Evolutionary conservation across 2,329 filamentous ascomycete genomes (phyloP).

Genomic region (Massarina eburnea): DNA sequence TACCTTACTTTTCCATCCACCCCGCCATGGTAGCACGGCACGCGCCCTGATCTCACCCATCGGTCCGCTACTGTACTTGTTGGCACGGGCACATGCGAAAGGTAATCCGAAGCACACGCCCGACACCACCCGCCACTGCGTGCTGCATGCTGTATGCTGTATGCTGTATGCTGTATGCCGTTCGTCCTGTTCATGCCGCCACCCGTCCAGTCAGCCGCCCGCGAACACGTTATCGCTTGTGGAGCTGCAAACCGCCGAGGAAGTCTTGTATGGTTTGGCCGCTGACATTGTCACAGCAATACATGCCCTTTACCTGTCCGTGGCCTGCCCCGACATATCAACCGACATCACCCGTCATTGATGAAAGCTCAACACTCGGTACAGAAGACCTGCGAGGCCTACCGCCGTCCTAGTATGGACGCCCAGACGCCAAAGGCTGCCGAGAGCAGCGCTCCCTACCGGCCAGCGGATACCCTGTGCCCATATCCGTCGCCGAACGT

Average conservation of each 20-base stretch:
- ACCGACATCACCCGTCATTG: constrained; percentile 17
- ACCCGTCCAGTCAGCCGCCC: constrained; percentile 38
- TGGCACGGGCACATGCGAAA: constrained; percentile 34
- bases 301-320: constrained; percentile 27
- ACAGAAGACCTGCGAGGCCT: constrained; percentile 23
- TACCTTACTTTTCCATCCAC: constrained; percentile 36
- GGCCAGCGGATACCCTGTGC: constrained; percentile 19
- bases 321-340: constrained; percentile 32
- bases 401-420: constrained; percentile 30
- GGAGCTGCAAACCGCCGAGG: constrained; percentile 40
- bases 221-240: constrained; percentile 43
- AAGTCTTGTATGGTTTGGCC: constrained; percentile 38
- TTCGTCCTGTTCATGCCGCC: constrained; percentile 34
- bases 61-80: constrained; percentile 14
- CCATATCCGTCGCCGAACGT: constrained; percentile 15
- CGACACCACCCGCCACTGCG: constrained; percentile 18
- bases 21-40: constrained; percentile 32
- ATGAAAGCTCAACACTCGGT: constrained; percentile 29
- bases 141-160: constrained; percentile 37
- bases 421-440: constrained; percentile 32
- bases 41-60: constrained; percentile 30
- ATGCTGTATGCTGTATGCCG: constrained; percentile 39
- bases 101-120: constrained; percentile 33
- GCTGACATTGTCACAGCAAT: constrained; percentile 41
- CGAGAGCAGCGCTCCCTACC: constrained; percentile 28